Evolutionary conservation across 768 basidiomycete genomes (phyloP), one percentile per base, ranked within the genome.

Genomic region (Leccinum subgranulosum): DNA sequence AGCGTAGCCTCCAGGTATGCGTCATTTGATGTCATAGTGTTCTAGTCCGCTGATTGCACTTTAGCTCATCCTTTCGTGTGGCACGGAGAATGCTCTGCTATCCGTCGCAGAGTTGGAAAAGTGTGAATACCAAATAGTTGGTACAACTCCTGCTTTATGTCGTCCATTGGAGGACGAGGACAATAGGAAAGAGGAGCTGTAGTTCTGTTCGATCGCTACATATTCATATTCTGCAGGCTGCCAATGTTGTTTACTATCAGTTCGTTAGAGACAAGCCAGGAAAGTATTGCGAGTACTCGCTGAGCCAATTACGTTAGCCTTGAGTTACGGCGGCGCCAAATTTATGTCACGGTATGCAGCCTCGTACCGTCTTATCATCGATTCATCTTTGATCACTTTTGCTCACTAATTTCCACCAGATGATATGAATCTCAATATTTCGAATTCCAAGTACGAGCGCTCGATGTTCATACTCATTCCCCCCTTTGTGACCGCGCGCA

Each of bases 91-190:
- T 66, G 81, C 79, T 4, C 73, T 99, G 33, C 73, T 87, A 14
- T 81, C 85, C 1, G 85, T 98, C 5, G 80, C 81, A 47, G 97
- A 99, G 74, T 81, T 95, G 19, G 94, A 98, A 74, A 98, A 98
- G 76, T 98, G 96, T 75, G 93, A 95, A 73, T 98, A 98, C 66
- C 84, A 87, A 67, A 83, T 94, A 66, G 91, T 85, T 10, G 94
- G 82, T 23, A 94, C 92, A 34, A 83, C 84, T 0, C 94, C 94
- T 11, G 93, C 94, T 2, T 72, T 97, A 54, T 98, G 94, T 69
- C 69, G 83, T 28, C 64, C 71, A 2, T 64, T 73, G 36, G 76
- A 74, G n/a, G 72, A 75, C 23, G 65, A 62, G 33, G 36, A 39
- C 8, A 65, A 62, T 49, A 71, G 36, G 34, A 73, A 66, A 36